phyloP scores from a whole-genome alignment of 768 basidiomycete species.

The Lactifluus piperatus region DNA sequence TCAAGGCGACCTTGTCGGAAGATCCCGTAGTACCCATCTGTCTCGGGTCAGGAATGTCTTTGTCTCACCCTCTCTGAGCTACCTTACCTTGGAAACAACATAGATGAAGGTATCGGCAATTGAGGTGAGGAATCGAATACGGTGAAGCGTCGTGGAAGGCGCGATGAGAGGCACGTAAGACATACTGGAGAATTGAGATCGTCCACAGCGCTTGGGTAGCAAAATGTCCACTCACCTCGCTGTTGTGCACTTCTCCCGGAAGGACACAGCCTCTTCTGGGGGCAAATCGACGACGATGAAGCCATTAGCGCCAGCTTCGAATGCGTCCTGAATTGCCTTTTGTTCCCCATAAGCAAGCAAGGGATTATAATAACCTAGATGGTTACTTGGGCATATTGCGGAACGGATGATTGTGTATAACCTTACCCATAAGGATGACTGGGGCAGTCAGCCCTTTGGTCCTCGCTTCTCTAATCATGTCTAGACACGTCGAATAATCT shows the following conservation, averaged over 20 bases:
- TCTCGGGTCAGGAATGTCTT: not conserved
- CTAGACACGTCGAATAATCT: slow-evolving; percentile 67
- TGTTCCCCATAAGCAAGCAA: slow-evolving; percentile 93
- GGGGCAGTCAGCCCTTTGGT: slow-evolving; percentile 75
- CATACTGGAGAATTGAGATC: slow-evolving; percentile 42
- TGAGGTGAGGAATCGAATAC: slow-evolving; percentile 83
- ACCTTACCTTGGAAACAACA: slow-evolving; percentile 83
- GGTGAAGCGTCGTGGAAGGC: slow-evolving; percentile 79
- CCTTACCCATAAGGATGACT: slow-evolving; percentile 86
- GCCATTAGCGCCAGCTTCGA: slow-evolving; percentile 87
- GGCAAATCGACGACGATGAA: slow-evolving; percentile 98
- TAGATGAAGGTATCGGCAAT: slow-evolving; percentile 99
- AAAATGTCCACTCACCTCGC: slow-evolving; percentile 51
- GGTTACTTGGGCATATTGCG: not conserved
- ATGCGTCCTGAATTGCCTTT: slow-evolving; percentile 83
- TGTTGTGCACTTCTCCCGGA: slow-evolving; percentile 79
- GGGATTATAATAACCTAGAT: slow-evolving; percentile 93
- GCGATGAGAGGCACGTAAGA: slow-evolving; percentile 95
- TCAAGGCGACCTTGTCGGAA: slow-evolving; percentile 61
- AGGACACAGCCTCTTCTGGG: slow-evolving; percentile 88
- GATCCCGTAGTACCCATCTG: slow-evolving; percentile 99
- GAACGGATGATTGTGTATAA: not conserved
- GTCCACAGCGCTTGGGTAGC: not conserved
- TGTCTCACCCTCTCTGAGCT: not conserved
- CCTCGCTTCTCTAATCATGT: slow-evolving; percentile 69